These are phyloP conservation scores for Melastoma malabathricum DNA, from an alignment of 345 rosid genomes.

Conservation along the genomic window DNA sequence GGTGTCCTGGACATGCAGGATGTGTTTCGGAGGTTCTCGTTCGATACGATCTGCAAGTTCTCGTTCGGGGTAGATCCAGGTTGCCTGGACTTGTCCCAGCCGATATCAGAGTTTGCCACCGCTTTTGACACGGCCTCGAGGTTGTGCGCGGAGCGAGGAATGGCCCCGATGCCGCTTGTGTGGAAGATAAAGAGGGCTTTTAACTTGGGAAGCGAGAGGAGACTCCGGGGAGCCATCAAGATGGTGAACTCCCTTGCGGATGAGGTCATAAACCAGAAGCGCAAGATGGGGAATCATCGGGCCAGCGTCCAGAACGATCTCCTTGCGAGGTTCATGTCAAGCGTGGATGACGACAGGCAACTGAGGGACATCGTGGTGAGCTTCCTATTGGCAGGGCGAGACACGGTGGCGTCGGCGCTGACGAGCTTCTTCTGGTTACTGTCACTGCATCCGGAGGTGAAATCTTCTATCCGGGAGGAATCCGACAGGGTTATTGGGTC, in stretches of 20 bases:
- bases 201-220: slow-evolving; percentile 45
- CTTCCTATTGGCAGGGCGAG: slow-evolving; percentile 67
- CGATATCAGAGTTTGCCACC: slow-evolving; percentile 30
- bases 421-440: slow-evolving; percentile 55
- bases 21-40: slow-evolving; percentile 48
- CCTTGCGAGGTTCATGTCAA: slow-evolving; percentile 49
- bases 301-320: slow-evolving; percentile 24
- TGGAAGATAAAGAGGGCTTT: slow-evolving; percentile 48
- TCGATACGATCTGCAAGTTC: slow-evolving; percentile 44
- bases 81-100: slow-evolving; percentile 35
- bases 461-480: slow-evolving; percentile 37
- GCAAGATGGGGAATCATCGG: slow-evolving; percentile 14
- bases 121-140: slow-evolving; percentile 52
- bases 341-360: slow-evolving; percentile 36
- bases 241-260: slow-evolving; percentile 31
- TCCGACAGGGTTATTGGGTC: slow-evolving; percentile 25
- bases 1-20: slow-evolving; percentile 42
- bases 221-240: slow-evolving; percentile 38
- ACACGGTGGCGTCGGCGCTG: slow-evolving; percentile 57
- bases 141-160: slow-evolving; percentile 37
- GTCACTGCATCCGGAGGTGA: slow-evolving; percentile 31
- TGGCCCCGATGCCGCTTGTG: slow-evolving; percentile 24
- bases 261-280: slow-evolving; percentile 28
- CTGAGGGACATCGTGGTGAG: slow-evolving; percentile 56
- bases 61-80: slow-evolving; percentile 58